Percentiles rank a stretch among this genome's conserved stretches.
Evolutionary conservation across 1,139 yeast genomes (phyloP).

Genomic region (Scheffersomyces stambukii): DNA sequence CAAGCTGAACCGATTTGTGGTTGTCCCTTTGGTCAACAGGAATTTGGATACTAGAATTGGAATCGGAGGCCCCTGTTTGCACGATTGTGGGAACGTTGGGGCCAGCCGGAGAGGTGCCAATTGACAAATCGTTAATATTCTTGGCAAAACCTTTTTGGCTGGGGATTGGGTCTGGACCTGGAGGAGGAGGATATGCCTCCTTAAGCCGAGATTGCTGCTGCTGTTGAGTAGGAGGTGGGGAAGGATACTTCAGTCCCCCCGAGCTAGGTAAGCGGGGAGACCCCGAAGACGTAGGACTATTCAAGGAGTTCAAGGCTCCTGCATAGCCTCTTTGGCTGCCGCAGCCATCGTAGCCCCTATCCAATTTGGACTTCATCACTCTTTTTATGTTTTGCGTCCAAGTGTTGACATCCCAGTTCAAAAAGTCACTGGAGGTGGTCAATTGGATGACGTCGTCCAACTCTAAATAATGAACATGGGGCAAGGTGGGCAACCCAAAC

Average conservation of each 20-base stretch:
- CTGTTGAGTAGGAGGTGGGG: background rate
- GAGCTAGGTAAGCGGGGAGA: slow-evolving; percentile 7
- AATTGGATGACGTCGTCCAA: slow-evolving; percentile 26
- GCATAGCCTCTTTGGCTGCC: slow-evolving; percentile 63
- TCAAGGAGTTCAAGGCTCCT: slow-evolving; percentile 54
- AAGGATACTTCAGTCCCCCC: too few species aligned
- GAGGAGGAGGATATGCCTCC: slow-evolving; percentile 6
- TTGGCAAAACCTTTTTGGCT: slow-evolving; percentile 8
- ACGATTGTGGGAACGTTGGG: slow-evolving; percentile 4
- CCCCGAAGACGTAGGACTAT: slow-evolving; percentile 19
- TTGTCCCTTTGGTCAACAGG: slow-evolving; percentile 5
- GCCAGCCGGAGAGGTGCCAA: slow-evolving; percentile 5
- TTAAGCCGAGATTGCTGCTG: slow-evolving; percentile 3
- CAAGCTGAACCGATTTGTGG: slow-evolving; percentile 39
- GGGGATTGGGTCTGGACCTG: slow-evolving; percentile 3
- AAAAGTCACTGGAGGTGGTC: slow-evolving; percentile 18
- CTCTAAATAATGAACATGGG: slow-evolving; percentile 75
- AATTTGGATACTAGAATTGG: background rate
- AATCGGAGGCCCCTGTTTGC: slow-evolving; percentile 1
- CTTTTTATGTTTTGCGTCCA: slow-evolving; percentile 70
- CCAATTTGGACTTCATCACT: slow-evolving; percentile 58
- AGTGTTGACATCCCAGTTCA: slow-evolving; percentile 59
- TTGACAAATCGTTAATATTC: slow-evolving; percentile 9
- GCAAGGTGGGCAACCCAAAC: slow-evolving; percentile 89
- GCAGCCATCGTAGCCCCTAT: slow-evolving; percentile 78